Base-by-base conservation (phyloP, 352 stramenopile genomes). In the Globisporangium echinulatum region DNA sequence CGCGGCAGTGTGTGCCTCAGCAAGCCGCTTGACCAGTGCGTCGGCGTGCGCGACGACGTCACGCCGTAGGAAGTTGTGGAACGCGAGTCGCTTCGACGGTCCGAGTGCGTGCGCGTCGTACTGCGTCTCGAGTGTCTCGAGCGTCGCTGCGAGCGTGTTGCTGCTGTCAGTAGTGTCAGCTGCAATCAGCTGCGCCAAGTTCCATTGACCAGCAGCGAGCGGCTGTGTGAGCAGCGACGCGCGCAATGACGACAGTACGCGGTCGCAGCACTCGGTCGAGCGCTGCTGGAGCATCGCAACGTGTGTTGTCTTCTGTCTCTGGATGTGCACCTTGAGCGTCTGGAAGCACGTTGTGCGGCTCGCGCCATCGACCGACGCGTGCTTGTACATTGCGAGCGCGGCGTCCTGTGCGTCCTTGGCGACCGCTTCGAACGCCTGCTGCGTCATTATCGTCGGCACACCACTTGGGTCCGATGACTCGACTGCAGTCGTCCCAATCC, bases 381-480 rank as follows among this genome's bases (percentile, higher is more conserved):
- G 70, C 53, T 91, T 90, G 52, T 88, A 94, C 6, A 88, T 43
- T 15, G 59, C 70, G 17, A 92, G 59, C 0, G 84, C 82, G 59
- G 82, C 69, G 39, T 94, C 84, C 54, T 92, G 80, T 0, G 84
- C 80, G 19, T 87, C 74, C 33, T 89, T 91, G 61, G 90, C 80
- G 10, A 84, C 66, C 8, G 75, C 71, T 40, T 93, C 82, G 62
- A 91, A 93, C 52, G 87, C 82, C 49, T 77, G 65, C 47, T 91
- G 84, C 0, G 74, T 77, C 38, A 56, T 49, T 67, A 85, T 69
- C 14, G 55, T 25, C 70, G 59, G 59, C 4, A 64, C 59, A 7
- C 62, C 59, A 4, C 58, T 63, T 2, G 68, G 60, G n/a, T 71
- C 63, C 6, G 61, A 64, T 5, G 42, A 17, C 38, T 67, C 66